Evolutionary conservation across 2,329 filamentous ascomycete genomes (phyloP), one percentile per base, ranked within the genome.

Genomic region (Shiraia bambusicola): DNA sequence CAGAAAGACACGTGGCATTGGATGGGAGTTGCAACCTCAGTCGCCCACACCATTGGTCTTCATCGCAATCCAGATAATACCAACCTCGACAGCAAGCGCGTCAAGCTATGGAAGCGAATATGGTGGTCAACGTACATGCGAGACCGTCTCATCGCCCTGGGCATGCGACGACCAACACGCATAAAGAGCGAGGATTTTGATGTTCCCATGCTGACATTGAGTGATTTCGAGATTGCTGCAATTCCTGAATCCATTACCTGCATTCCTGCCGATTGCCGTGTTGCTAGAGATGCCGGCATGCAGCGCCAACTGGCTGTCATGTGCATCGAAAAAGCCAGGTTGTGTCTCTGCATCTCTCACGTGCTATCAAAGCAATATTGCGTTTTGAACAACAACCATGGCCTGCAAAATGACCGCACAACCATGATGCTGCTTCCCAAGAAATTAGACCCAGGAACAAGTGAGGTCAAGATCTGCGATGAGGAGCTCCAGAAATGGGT

Each of bases 111-210:
- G 87, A 95, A 95, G 72, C 80, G 91, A 38, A 93, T 96, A 55
- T 97, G 92, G 92, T 97, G 92, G 92, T 95, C 88, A 24, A 94
- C 88, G 50, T 95, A 95, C 63, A 95, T 95, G 82, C 85, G 91
- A 40, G 92, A 97, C 69, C 86, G 91, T 34, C 78, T 96, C 29
- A 90, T 96, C 50, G 92, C 92, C 2, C 75, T 97, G 10, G 92
- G 92, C 41, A 96, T 96, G 91, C 82, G 92, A 42, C 82, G 92
- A 39, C 91, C 91, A 4, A 95, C 90, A 28, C 80, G 91, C 38
- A 94, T 96, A 69, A 94, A 94, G 75, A 85, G 90, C 46, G 88
- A 93, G 58, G 91, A 96, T 66, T 95, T 88, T 63, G 88, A 96
- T 62, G 90, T 96, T 22, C 88, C 91, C 1, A 93, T 95, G 88